These are phyloP conservation scores for Penicillium sp. DNA, from an alignment of 2,329 filamentous ascomycete species.

Conservation along the genomic window DNA sequence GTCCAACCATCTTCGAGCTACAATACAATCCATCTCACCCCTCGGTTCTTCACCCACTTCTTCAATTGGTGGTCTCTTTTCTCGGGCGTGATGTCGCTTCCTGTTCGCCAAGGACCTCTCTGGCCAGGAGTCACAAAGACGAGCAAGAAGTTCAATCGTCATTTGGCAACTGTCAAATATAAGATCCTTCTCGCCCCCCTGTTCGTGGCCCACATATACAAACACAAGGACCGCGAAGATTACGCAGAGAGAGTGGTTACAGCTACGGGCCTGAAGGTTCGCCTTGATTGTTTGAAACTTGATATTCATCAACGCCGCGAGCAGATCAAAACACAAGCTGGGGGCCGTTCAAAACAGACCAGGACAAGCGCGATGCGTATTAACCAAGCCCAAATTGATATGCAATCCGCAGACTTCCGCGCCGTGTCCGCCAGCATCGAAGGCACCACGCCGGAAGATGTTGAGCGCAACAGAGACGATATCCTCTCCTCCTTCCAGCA, in stretches of 20 bases:
- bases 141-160: constrained; percentile 96
- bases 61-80: constrained; percentile 98
- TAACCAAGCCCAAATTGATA: constrained; percentile 87
- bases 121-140: constrained; percentile 94
- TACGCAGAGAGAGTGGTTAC: constrained; percentile 74
- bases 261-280: constrained; percentile 93
- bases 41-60: constrained; percentile 97
- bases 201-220: constrained; percentile 96
- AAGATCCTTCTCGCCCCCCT: constrained; percentile 87
- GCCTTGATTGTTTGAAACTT: constrained; percentile 94
- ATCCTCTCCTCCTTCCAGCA: constrained; percentile 56
- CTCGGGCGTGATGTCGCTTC: constrained; percentile 88
- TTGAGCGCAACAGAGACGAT: constrained; percentile 60
- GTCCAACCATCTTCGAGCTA: constrained; percentile 80
- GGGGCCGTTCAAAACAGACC: constrained; percentile 70
- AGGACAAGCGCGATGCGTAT: constrained; percentile 93
- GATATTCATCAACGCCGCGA: constrained; percentile 93
- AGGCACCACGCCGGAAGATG: constrained; percentile 72
- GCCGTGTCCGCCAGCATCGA: constrained; percentile 89
- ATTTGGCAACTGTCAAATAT: constrained; percentile 98
- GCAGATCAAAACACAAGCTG: constrained; percentile 79
- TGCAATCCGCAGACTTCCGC: constrained; percentile 85
- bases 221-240: constrained; percentile 93
- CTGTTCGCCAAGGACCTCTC: constrained; percentile 84
- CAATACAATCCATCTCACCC: constrained; percentile 91